Base-by-base conservation (phyloP, 768 basidiomycete species). In the Xanthoconium stramineum region DNA sequence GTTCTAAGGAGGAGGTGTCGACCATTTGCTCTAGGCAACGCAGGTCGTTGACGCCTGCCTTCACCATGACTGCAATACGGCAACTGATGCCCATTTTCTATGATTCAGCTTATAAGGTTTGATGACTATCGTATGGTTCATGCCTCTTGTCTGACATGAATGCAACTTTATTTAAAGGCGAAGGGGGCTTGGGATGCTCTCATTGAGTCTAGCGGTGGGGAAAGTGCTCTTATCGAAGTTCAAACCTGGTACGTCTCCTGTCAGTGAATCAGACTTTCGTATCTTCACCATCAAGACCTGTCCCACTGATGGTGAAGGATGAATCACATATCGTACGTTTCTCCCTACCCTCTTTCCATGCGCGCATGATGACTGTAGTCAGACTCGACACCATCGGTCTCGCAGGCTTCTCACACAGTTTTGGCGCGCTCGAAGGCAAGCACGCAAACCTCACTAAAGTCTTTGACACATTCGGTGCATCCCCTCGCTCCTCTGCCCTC, bases 341-440 rank as follows among this genome's bases (percentile, higher is more conserved):
- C 32, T 24, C 14, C 29, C 30, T 11, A 8, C 4, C 29, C 29
- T 13, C 1, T 15, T 5, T 19, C 29, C 17, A 48, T 3, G 24
- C 12, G 15, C 13, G 3, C 32, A 17, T 50, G 3, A 28, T 15
- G 7, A 15, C 6, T 5, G 17, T 36, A 13, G 1, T 24, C n/a
- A 83, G 82, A 12, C 70, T 85, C 6, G 84, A 86, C 60, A 77
- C 74, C 1, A 74, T 85, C 49, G 82, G 84, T 14, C 79, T 84
- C 35, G 82, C 81, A 9, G 81, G 83, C 0, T 85, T 85, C 56
- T 79, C 80, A 5, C 78, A 85, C 61, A 73, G 83, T 61, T 86
- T 86, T 57, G 76, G 76, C 14, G 67, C 79, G 0, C 72, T 85
- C 6, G 76, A 80, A 14, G 83, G 83, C 6, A 75, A 79, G 53